Evolutionary conservation across 495 filamentous ascomycete species (phyloP), one percentile per base, ranked within the genome.

Genomic region (Aspergillus sclerotiicarbonarius): DNA sequence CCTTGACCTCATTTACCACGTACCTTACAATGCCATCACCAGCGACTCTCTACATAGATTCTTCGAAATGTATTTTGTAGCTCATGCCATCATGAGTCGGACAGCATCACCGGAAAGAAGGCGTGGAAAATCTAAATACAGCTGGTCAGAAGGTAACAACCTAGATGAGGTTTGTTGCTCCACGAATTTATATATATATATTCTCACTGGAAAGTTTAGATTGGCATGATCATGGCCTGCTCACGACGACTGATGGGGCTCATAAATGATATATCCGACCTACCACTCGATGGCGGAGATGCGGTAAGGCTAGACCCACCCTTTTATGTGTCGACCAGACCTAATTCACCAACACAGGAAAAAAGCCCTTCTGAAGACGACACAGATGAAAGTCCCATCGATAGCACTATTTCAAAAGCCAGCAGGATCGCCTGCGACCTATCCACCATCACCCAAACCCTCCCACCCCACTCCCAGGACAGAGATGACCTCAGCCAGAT

Each of bases 41-140:
- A 41, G 29, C 29, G 21, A 37, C 8, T 47, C 56, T 6, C 37
- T 66, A 10, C 52, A 47, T 16, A 56, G 29, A 9, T 66, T 66
- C 31, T 60, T 60, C 44, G 48, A 51, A 9, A 66, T 66, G 60
- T 66, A 66, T 51, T 66, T 66, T 58, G 57, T 62, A 6, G 60
- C 57, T 8, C 63, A 66, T 49, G 63, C 62, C 37, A 62, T 62
- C 29, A 62, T 66, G 63, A 60, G 53, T 19, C 60, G 57, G 0
- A 66, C 60, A 4, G 60, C 48, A 1, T 54, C 47, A 4, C 39
- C 50, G 16, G 45, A 48, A 6, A 49, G 20, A 32, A 30, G 53
- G 13, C 19, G 45, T 4, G 52, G 54, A 0, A 31, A 41, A 13
- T 6, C 12, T 6, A 18, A 19, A 20, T 35, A 44, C 21, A 50